Evolutionary conservation across 1,284 basidiomycete species (phyloP), one percentile per base, ranked within the genome.

Genomic region (Apiotrichum porosum): DNA sequence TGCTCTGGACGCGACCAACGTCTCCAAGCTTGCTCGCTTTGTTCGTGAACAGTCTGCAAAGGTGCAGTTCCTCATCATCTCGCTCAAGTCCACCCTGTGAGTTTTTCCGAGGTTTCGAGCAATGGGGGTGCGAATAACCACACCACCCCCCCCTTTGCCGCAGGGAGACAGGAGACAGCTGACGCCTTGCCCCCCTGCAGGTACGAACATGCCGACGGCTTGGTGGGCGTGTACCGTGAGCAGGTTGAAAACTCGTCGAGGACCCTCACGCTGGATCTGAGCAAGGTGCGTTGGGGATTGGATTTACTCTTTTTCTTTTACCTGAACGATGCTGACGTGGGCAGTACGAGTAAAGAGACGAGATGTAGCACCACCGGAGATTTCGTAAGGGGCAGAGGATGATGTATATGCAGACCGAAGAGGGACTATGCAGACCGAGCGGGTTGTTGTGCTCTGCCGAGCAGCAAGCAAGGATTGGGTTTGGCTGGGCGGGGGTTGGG

Each of bases 31-130:
- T 26, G 92, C 91, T 8, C 85, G 87, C 55, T 97, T 94, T 69
- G 90, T 94, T 53, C 81, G 85, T 3, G 75, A 80, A 17, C 87
- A 91, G 57, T 83, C 88, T 2, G 62, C 63, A 34, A 61, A 64
- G 47, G 93, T 97, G 78, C 93, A 97, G 69, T 97, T 97, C 72
- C 84, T 98, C 54, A 94, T 97, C 54, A 98, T 98, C 75, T 93
- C 90, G 66, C 78, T 97, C 68, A 97, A 71, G 60, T 62, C 58
- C 37, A 66, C 68, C 3, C 45, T 71, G 65, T 71, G 39, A 60
- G 65, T 65, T 17, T 15, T 14, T 28, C 24, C 31, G 19, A 24
- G 38, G 12, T 36, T 30, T 18, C 21, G n/a, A 32, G 17, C 32
- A 12, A 9, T 30, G 0, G 26, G 26, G n/a, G 17, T 22, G 28